A percentile compares a stretch with the other conserved stretches of the same genome.
Conservation (phyloP, 352 stramenopile genomes). For the Aphanomyces stellatus region DNA sequence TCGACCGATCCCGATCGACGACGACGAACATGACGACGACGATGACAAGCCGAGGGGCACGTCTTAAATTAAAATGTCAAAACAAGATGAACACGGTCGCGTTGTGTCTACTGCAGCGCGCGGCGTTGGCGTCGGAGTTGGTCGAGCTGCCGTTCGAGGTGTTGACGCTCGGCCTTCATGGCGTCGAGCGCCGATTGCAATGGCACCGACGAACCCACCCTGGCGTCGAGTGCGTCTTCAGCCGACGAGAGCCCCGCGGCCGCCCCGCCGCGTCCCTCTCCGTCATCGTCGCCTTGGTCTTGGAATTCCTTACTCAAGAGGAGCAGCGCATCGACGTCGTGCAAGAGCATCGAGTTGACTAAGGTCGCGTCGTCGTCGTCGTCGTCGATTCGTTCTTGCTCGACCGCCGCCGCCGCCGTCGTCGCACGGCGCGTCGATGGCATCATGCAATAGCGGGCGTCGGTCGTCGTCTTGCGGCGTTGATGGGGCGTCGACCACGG, state of each 20-base stretch:
- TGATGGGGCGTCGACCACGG: background rate
- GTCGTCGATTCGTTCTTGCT: background rate
- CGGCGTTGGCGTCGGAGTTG: background rate
- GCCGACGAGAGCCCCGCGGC: background rate
- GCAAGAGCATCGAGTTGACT: constrained; percentile 5
- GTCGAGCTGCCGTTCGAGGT: background rate
- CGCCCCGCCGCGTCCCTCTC: background rate
- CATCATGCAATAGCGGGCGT: background rate
- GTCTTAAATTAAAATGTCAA: constrained; percentile 5
- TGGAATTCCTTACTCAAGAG: background rate
- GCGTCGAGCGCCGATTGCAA: background rate
- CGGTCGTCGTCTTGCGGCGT: background rate
- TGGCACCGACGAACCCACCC: background rate
- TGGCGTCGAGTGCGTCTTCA: background rate
- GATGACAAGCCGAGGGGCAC: background rate
- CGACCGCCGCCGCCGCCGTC: no score
- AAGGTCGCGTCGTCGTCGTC: background rate
- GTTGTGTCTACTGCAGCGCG: no score
- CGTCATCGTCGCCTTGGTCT: background rate
- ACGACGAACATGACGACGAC: background rate
- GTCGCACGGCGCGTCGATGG: background rate
- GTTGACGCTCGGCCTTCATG: background rate
- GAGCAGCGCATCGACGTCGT: constrained; percentile 15
- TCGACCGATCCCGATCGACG: background rate
- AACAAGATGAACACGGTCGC: no score